These are phyloP conservation scores for Lophiotrema nucula DNA, from an alignment of 495 filamentous ascomycete genomes.

Conservation along the genomic window DNA sequence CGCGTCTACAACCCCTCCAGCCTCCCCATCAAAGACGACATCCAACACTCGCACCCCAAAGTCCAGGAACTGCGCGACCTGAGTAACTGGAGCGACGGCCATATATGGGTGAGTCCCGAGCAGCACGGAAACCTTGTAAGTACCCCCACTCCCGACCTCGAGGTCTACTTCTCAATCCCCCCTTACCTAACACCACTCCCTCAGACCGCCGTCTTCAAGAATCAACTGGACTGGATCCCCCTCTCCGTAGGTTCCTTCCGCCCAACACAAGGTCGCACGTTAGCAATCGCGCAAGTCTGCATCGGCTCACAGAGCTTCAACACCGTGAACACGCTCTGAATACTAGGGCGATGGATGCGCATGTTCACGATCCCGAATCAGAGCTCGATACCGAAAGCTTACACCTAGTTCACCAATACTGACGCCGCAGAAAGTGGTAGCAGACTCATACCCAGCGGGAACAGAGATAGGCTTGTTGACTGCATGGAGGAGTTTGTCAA, in stretches of 20 bases:
- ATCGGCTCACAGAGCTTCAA: constrained; percentile 74
- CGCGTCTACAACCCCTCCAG: constrained; percentile 62
- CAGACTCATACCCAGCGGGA: constrained; percentile 59
- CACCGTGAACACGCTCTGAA: constrained; percentile 67
- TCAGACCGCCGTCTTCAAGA: constrained; percentile 71
- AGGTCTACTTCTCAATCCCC: not conserved
- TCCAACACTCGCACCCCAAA: constrained; percentile 56
- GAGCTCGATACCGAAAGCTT: constrained; percentile 63
- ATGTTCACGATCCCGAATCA: constrained; percentile 76
- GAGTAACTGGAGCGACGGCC: constrained; percentile 66
- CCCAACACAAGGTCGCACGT: constrained; percentile 67
- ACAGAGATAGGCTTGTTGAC: constrained; percentile 67
- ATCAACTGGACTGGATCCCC: constrained; percentile 76
- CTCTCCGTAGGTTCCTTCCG: constrained; percentile 61
- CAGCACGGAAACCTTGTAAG: constrained; percentile 67
- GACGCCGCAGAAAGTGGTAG: constrained; percentile 51
- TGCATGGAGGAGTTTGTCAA: constrained; percentile 79
- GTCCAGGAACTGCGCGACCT: constrained; percentile 66
- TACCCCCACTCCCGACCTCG: not conserved
- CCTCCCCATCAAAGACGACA: constrained; percentile 64
- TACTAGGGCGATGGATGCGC: constrained; percentile 74
- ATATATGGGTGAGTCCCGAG: constrained; percentile 68
- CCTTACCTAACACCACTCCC: not conserved
- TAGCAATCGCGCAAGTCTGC: constrained; percentile 63
- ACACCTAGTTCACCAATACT: constrained; percentile 61